Base-by-base conservation (phyloP, 352 stramenopile genomes). In the Phytophthora pinifolia region DNA sequence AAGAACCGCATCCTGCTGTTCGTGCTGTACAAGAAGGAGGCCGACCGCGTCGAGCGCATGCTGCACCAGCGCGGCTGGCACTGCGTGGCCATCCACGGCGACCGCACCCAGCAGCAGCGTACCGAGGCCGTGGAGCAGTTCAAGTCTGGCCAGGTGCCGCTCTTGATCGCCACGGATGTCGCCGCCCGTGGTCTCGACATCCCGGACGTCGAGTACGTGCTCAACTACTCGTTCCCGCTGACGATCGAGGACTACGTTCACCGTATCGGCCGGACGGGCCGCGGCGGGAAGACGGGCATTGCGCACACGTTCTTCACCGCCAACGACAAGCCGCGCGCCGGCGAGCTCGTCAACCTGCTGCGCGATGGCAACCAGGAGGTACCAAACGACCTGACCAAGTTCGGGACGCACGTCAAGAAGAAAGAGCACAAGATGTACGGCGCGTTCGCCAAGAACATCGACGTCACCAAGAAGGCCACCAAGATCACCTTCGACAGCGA, bases 391-490 rank as follows among this genome's bases (percentile, higher is more conserved):
- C 75, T 99, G 31, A 91, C 96, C 65, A 98, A 98, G 67, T 99
- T 99, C 73, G 97, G 97, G 56, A 99, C 96, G 55, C 97, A 98
- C 30, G 98, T 99, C 43, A 99, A 99, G 81, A 99, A 99, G 84
- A 99, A 99, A 89, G 95, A 99, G 72, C 96, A 99, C 88, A 99
- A 99, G 66, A 70, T 99, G 15, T 99, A 99, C 67, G 97, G 97
- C 42, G 97, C 95, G 43, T 98, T 98, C 39, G 91, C 92, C 33
- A 98, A 97, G 68, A 88, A 94, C 55, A 89, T 96, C 34, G 89
- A 97, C 65, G 90, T 96, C 67, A 81, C 52, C 55, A 99, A 99
- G 75, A 98, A 99, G 70, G 93, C 96, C 13, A 98, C 92, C 14
- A 99, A 99, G 74, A 99, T 99, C 69, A 98, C 85, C 44, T 99